Evolutionary conservation across 768 basidiomycete species (phyloP), one percentile per base, ranked within the genome.

Genomic region (Auricularia cornea): DNA sequence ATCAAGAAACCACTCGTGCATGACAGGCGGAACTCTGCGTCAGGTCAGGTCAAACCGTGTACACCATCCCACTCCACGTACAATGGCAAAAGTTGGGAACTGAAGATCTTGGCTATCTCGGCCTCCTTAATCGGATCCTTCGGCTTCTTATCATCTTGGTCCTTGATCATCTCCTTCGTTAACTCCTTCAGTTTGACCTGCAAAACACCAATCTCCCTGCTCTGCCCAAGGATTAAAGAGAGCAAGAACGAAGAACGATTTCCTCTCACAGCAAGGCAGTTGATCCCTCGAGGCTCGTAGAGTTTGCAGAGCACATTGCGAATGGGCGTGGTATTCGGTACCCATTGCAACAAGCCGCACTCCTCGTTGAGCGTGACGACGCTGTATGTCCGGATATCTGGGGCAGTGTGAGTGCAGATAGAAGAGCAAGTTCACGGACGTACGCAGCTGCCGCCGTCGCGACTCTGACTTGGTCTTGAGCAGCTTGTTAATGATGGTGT

Each of bases 271-370:
- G n/a, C n/a, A n/a, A n/a, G n/a, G n/a, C n/a, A n/a, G n/a, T 72
- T 72, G 66, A 83, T 76, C 2, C 78, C 77, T 44, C 75, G 76
- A 1, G 81, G 70, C 0, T 84, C 81, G 70, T 98, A 99, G 3
- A 75, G 75, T 64, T 86, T 86, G 60, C 81, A 67, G 16, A 98
- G 77, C 52, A 98, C 82, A 1, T 83, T 82, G 31, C 96, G 87
- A 40, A 98, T 75, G 1, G 93, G 90, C 30, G 85, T 80, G 1
- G 95, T 97, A 72, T 98, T 90, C 0, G 89, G 91, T 3, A 99
- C 97, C 97, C 97, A 99, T 84, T 99, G 93, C 62, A 98, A 93
- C 59, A 98, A 85, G 0, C 97, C 97, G 70, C 95, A 98, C 67
- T 96, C 94, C 68, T 98, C 96, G 71, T 97, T 98, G 66, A 99